phyloP scores from a whole-genome alignment of 2,329 filamentous ascomycete species.

The Calycina marina region DNA sequence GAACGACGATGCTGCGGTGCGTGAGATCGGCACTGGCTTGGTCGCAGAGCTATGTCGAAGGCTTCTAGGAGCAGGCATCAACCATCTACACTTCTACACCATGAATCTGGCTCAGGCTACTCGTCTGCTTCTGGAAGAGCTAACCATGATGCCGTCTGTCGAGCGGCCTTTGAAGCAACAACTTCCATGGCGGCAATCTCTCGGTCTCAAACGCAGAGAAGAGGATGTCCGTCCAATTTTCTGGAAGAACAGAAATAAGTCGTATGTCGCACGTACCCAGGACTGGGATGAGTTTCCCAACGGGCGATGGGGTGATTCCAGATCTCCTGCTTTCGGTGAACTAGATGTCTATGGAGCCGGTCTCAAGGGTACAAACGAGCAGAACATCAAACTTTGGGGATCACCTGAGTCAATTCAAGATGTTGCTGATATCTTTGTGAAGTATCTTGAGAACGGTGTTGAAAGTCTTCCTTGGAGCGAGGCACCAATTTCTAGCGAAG shows the following conservation, averaged over 20 bases:
- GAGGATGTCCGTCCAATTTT: conserved; percentile 98
- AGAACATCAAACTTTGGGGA: conserved; percentile 92
- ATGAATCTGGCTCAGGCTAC: conserved; percentile 97
- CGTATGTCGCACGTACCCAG: conserved; percentile 87
- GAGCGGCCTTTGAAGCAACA: conserved; percentile 72
- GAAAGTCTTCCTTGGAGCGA: conserved; percentile 90
- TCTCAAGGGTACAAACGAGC: conserved; percentile 85
- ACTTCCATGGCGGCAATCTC: conserved; percentile 92
- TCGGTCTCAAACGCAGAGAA: conserved; percentile 72
- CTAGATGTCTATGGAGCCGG: conserved; percentile 90
- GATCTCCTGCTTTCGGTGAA: conserved; percentile 91
- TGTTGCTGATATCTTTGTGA: conserved; percentile 68
- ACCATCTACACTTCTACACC: conserved; percentile 94
- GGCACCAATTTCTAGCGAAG: conserved; percentile 68
- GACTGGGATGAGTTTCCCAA: conserved; percentile 99
- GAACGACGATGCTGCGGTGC: conserved; percentile 87
- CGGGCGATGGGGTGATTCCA: conserved; percentile 93
- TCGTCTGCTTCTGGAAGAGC: conserved; percentile 82
- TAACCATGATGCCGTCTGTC: conserved; percentile 64
- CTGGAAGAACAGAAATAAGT: conserved; percentile 95
- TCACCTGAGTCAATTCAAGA: conserved; percentile 68
- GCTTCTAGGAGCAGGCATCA: conserved; percentile 68
- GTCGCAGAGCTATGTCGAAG: conserved; percentile 83
- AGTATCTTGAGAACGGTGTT: conserved; percentile 69
- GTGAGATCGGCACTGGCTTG: conserved; percentile 75